phyloP scores from a whole-genome alignment of 257 asterid species.

The Scutellaria barbata region DNA sequence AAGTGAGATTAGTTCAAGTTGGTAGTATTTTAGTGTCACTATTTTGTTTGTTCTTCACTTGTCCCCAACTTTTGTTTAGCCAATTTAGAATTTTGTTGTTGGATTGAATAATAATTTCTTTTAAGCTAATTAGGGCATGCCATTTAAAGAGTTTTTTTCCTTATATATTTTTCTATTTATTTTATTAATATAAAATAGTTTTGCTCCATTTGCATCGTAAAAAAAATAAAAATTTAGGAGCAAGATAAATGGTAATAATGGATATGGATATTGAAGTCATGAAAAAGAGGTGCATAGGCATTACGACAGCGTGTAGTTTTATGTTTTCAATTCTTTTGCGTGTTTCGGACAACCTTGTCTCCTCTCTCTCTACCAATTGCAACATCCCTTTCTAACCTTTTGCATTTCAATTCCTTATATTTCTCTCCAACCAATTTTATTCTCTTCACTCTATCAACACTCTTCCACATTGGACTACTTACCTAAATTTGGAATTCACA shows the following conservation, averaged over 20 bases:
- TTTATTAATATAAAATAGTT: no score
- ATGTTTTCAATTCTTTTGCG: slow-evolving; percentile 20
- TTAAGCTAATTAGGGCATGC: no score
- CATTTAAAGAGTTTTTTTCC: no score
- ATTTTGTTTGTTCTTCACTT: slow-evolving; percentile 5
- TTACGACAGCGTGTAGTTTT: slow-evolving; percentile 21
- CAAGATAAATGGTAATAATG: no score
- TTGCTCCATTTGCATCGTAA: no score
- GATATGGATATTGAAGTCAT: background rate
- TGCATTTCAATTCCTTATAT: slow-evolving; percentile 7
- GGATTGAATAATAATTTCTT: background rate
- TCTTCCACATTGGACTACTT: no score
- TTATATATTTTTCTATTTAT: no score
- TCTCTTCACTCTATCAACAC: no score
- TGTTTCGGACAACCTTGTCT: background rate
- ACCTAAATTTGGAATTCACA: no score
- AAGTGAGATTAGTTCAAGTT: slow-evolving; percentile 25
- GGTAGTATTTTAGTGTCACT: slow-evolving; percentile 31
- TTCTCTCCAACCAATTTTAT: background rate
- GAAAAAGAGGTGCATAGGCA: slow-evolving; percentile 39
- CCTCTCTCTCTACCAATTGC: background rate
- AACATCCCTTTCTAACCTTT: background rate
- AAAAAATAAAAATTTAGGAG: no score
- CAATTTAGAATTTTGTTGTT: background rate
- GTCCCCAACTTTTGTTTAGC: background rate